A percentile compares a stretch with the other conserved stretches of the same genome.
phyloP scores from a whole-genome alignment of 1,284 basidiomycete genomes.

The Cutaneotrichosporon spelunceum region DNA sequence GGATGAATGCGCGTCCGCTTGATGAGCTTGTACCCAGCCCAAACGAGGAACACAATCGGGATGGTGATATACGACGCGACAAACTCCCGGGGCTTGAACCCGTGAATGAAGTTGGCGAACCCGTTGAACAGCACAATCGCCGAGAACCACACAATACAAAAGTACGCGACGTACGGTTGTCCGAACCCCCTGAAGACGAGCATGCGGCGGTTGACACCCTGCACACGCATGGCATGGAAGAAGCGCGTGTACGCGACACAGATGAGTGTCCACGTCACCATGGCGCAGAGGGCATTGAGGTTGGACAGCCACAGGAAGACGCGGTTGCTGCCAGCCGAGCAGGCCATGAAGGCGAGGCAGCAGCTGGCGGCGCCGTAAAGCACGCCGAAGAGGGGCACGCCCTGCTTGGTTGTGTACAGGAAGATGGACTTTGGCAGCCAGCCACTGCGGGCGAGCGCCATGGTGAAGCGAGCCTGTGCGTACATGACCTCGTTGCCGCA shows the following conservation, averaged over 20 bases:
- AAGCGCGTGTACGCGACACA: conserved; percentile 70
- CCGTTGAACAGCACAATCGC: conserved; percentile 20
- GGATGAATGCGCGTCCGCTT: conserved; percentile 25
- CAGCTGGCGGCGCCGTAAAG: conserved; percentile 65
- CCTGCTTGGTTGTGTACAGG: conserved; percentile 58
- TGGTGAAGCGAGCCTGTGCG: conserved; percentile 54
- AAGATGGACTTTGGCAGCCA: conserved; percentile 67
- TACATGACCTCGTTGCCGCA: conserved; percentile 57
- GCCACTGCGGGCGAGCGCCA: conserved; percentile 56
- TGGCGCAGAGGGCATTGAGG: conserved; percentile 53
- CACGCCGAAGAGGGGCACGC: conserved; percentile 62
- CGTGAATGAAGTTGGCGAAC: conserved; percentile 12
- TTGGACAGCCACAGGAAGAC: conserved; percentile 73
- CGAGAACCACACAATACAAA: conserved; percentile 19
- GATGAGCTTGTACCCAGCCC: conserved; percentile 17
- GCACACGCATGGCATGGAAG: conserved; percentile 65
- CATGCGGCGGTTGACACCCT: conserved; percentile 55
- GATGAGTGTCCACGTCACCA: conserved; percentile 81
- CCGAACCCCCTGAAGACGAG: conserved; percentile 64
- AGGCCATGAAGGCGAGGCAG: conserved; percentile 56
- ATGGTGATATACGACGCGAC: conserved; percentile 27
- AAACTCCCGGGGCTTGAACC: conserved; percentile 20
- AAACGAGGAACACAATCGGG: conserved; percentile 20
- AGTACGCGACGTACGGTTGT: conserved; percentile 35
- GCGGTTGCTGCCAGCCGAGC: conserved; percentile 58